Conservation (phyloP, 345 rosid species). For the Gynandropsis gynandra region DNA sequence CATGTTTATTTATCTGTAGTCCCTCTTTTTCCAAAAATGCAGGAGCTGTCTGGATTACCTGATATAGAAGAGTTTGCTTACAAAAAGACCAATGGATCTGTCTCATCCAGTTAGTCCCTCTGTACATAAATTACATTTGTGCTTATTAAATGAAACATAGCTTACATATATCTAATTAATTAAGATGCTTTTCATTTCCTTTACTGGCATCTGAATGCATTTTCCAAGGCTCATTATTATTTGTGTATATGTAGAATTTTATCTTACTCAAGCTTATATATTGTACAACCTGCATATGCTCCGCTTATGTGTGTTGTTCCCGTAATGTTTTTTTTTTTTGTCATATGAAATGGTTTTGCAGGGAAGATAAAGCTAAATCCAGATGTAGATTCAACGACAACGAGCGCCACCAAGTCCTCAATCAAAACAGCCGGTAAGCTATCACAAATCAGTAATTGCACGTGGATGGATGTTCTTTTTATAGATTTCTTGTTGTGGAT, state of each 20-base stretch:
- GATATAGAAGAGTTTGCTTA: constrained; percentile 75
- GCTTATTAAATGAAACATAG: neutral
- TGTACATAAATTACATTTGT: constrained; percentile 5
- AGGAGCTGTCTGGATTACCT: constrained; percentile 39
- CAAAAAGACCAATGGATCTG: constrained; percentile 34
- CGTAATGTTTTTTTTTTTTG: too few species aligned
- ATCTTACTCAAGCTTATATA: neutral
- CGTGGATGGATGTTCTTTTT: neutral
- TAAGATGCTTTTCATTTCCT: neutral
- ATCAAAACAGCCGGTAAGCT: constrained; percentile 16
- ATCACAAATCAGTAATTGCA: neutral
- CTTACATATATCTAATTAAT: neutral
- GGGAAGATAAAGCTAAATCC: constrained; percentile 29
- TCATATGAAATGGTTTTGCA: constrained; percentile 23
- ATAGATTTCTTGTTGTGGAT: constrained; percentile 3
- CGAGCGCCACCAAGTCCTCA: constrained; percentile 23
- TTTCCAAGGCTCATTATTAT: too few species aligned
- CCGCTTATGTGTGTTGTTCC: too few species aligned
- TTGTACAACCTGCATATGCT: too few species aligned
- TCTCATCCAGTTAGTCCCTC: constrained; percentile 35
- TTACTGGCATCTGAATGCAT: too few species aligned
- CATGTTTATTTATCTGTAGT: neutral
- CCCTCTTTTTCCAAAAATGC: constrained; percentile 20
- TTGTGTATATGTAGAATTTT: too few species aligned
- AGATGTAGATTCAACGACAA: constrained; percentile 15